Conservation (phyloP, 164 flowering plant genomes). For the Platanus orientalis region DNA sequence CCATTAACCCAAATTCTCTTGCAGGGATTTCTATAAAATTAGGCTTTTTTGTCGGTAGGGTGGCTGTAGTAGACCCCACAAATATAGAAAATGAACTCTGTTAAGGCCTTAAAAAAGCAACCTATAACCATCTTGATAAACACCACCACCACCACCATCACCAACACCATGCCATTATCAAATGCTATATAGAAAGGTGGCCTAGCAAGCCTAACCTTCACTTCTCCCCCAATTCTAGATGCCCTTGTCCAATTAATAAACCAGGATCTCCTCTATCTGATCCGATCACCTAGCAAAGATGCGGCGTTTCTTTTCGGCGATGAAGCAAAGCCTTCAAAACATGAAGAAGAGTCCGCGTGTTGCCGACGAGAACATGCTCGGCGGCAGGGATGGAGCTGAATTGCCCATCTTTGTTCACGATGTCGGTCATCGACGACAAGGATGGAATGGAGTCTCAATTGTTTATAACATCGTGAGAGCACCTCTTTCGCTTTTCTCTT, state of each 20-base stretch:
- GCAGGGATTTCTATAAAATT: no score
- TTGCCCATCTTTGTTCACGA: constrained; percentile 5
- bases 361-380: constrained; percentile 55
- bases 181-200: constrained; percentile 10
- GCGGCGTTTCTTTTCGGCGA: no score
- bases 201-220: no score
- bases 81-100: no score
- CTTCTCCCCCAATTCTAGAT: no score
- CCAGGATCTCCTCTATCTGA: background rate
- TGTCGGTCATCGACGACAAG: background rate
- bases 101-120: no score
- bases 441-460: constrained; percentile 11
- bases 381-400: constrained; percentile 2
- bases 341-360: constrained; percentile 42
- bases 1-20: no score
- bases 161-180: constrained; percentile 27
- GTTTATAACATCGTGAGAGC: constrained; percentile 12
- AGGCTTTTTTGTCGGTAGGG: no score
- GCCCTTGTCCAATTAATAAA: no score
- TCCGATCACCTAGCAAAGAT: background rate
- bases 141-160: constrained; percentile 33
- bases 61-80: no score
- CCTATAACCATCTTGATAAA: no score
- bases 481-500: constrained; percentile 33
- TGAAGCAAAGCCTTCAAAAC: constrained; percentile 32